phyloP scores from a whole-genome alignment of 331 rosid species.

The Dryas integrifolia region DNA sequence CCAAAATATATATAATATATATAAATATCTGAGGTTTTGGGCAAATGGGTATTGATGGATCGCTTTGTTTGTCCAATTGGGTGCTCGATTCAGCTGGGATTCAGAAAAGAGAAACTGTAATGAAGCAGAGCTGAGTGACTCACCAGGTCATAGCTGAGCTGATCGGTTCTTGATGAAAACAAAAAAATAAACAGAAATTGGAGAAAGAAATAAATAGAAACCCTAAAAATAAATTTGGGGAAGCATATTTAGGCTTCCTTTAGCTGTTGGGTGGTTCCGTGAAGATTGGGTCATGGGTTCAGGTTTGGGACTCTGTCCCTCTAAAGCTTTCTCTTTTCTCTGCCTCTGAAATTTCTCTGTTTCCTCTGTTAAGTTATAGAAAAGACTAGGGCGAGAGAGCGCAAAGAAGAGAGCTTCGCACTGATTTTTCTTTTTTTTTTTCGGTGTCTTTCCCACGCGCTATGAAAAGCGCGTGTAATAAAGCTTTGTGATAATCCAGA shows the following conservation, averaged over 20 bases:
- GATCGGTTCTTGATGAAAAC: constrained; percentile 19
- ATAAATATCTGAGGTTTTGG: constrained; percentile 6
- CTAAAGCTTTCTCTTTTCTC: constrained; percentile 19
- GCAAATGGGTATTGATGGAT: constrained; percentile 35
- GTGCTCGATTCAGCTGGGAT: constrained; percentile 28
- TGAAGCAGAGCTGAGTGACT: constrained; percentile 18
- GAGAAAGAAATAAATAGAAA: constrained; percentile 30
- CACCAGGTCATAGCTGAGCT: constrained; percentile 30
- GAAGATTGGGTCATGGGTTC: constrained; percentile 27
- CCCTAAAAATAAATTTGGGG: constrained; percentile 56
- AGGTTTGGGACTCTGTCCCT: background rate
- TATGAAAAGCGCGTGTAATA: background rate
- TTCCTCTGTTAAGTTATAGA: constrained; percentile 22
- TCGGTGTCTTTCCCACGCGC: constrained; percentile 23
- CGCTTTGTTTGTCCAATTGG: constrained; percentile 33
- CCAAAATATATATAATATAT: background rate
- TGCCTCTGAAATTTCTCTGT: constrained; percentile 30
- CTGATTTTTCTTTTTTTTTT: constrained; percentile 13
- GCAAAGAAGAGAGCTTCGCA: constrained; percentile 24
- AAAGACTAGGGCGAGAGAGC: constrained; percentile 49
- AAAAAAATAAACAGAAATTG: constrained; percentile 1
- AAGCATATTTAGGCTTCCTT: constrained; percentile 10
- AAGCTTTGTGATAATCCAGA: background rate
- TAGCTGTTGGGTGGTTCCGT: background rate
- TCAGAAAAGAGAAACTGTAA: constrained; percentile 21